A percentile compares a stretch with the other conserved stretches of the same genome.
Conservation (phyloP, 768 basidiomycete species). For the Mrakia blollopis region DNA sequence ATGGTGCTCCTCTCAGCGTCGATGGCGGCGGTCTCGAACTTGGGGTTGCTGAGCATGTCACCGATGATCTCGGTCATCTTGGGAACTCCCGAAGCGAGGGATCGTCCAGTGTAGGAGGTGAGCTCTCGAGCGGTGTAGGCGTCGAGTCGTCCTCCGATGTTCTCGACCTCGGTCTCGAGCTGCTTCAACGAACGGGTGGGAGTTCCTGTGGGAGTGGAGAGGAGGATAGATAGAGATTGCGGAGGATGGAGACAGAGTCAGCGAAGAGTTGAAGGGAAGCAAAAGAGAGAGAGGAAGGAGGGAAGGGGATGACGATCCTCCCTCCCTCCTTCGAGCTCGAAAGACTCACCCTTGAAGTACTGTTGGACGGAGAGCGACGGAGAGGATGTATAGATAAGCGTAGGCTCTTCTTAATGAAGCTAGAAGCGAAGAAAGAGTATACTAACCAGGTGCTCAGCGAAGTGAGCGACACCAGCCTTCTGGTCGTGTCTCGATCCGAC, state of each 20-base stretch:
- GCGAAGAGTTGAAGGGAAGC: not conserved
- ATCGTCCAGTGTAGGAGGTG: constrained; percentile 98
- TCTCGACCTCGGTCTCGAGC: constrained; percentile 93
- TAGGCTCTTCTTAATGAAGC: not conserved
- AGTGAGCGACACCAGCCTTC: constrained; percentile 95
- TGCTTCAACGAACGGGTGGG: constrained; percentile 29
- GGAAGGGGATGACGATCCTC: constrained; percentile 1
- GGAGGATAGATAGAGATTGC: not conserved
- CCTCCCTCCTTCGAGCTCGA: not conserved
- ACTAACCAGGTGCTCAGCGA: constrained; percentile 60
- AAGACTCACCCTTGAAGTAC: constrained; percentile 51
- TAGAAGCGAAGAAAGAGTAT: not conserved
- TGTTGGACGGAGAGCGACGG: not conserved
- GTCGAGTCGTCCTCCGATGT: constrained; percentile 93
- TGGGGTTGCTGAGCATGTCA: constrained; percentile 95
- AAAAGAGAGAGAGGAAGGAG: not conserved
- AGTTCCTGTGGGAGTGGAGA: constrained; percentile 15
- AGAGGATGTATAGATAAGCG: not conserved
- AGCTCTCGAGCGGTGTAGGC: constrained; percentile 98
- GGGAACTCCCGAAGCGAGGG: constrained; percentile 90
- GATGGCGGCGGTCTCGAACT: constrained; percentile 77
- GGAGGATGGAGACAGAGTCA: not conserved
- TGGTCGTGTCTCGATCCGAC: constrained; percentile 94
- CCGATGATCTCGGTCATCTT: constrained; percentile 91
- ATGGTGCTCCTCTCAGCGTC: constrained; percentile 97